Percentiles rank a stretch among this genome's conserved stretches.
phyloP scores from a whole-genome alignment of 106 monocot species.

The Triglochin maritima region DNA sequence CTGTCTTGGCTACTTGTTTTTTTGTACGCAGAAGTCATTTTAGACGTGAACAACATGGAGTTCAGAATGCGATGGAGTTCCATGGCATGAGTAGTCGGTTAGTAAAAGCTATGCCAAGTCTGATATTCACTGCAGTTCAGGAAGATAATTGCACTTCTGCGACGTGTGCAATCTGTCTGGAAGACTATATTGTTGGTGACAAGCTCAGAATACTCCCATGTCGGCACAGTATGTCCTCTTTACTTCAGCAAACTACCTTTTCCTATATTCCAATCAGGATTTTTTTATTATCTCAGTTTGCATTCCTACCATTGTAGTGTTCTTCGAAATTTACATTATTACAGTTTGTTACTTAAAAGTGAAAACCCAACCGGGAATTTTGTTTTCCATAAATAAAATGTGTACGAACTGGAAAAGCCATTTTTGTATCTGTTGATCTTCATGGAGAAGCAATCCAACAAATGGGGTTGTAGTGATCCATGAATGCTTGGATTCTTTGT shows the following conservation, averaged over 20 bases:
- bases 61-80: neutral
- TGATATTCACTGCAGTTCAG: constrained; percentile 1
- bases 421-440: too few species aligned
- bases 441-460: too few species aligned
- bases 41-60: constrained; percentile 18
- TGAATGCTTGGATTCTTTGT: too few species aligned
- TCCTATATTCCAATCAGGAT: too few species aligned
- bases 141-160: constrained; percentile 9
- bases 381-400: too few species aligned
- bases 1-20: constrained; percentile 18
- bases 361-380: too few species aligned
- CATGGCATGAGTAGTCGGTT: neutral
- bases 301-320: too few species aligned
- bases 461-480: too few species aligned
- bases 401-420: too few species aligned
- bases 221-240: constrained; percentile 9
- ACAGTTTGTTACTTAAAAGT: too few species aligned
- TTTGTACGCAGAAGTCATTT: constrained; percentile 16
- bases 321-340: too few species aligned
- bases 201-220: constrained; percentile 12
- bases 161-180: constrained; percentile 6
- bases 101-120: constrained; percentile 9
- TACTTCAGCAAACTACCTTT: neutral
- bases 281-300: too few species aligned
- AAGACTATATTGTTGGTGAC: constrained; percentile 2